Conservation (phyloP, 306 rosid genomes). For the Citrullus colocynthis region DNA sequence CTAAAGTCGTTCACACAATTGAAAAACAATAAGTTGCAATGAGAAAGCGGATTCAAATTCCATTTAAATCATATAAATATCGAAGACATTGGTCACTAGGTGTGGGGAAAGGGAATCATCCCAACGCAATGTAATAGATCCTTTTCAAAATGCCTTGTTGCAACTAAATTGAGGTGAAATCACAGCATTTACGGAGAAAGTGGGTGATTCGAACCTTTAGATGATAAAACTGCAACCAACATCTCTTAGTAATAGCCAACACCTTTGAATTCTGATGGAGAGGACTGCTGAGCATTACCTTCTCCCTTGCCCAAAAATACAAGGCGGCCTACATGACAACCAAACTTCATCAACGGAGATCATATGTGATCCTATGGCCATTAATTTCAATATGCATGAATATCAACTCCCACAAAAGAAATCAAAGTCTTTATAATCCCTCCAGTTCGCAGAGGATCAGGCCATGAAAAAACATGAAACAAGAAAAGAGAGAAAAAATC, state of each 20-base stretch:
- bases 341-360: neutral
- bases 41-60: neutral
- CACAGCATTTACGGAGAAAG: neutral
- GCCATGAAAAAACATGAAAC: neutral
- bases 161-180: neutral
- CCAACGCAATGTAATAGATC: neutral
- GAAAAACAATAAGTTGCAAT: neutral
- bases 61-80: neutral
- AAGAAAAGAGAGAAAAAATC: neutral
- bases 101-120: neutral
- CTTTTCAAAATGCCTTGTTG: neutral
- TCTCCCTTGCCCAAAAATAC: constrained; percentile 58
- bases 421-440: neutral
- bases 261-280: constrained; percentile 24
- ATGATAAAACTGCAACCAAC: neutral
- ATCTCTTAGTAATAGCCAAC: constrained; percentile 50
- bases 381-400: neutral
- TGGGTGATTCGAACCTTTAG: neutral
- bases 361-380: neutral
- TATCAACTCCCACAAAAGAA: neutral
- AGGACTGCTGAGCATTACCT: constrained; percentile 21
- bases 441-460: neutral
- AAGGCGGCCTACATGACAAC: constrained; percentile 50
- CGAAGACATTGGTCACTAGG: neutral
- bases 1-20: neutral